These are phyloP conservation scores for Coniochaeta ligniaria DNA, from an alignment of 2,329 filamentous ascomycete species.

Conservation along the genomic window DNA sequence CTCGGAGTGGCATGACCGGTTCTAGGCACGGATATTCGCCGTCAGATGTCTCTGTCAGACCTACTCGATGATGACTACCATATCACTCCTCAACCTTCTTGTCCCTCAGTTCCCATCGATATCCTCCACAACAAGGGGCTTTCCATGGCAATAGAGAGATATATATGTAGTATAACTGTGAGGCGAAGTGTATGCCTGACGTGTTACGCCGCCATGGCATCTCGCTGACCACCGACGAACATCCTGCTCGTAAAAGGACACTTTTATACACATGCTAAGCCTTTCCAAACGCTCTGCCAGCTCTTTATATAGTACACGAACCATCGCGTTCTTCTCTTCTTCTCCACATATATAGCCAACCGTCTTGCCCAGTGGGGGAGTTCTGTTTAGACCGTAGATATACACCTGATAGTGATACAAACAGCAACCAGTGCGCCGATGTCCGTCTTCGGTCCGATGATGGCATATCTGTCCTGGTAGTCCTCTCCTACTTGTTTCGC, in stretches of 20 bases:
- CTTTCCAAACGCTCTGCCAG: not conserved
- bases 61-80: too few relatives aligned
- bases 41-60: too few relatives aligned
- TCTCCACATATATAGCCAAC: not conserved
- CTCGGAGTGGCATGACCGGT: too few relatives aligned
- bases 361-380: not conserved
- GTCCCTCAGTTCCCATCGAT: not conserved
- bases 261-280: not conserved
- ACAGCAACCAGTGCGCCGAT: not conserved
- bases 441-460: not conserved
- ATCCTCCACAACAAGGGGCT: not conserved
- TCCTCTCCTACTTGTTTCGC: constrained; percentile 62
- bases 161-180: not conserved
- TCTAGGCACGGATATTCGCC: too few relatives aligned
- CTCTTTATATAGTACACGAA: not conserved
- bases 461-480: constrained; percentile 1
- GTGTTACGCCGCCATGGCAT: not conserved
- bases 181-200: not conserved
- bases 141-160: not conserved
- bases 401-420: constrained; percentile 1
- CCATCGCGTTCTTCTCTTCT: not conserved
- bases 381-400: not conserved
- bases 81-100: too few relatives aligned
- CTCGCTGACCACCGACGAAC: not conserved
- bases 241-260: not conserved